A percentile compares a stretch with the other conserved stretches of the same genome.
Conservation (phyloP, 768 basidiomycete genomes). For the Hericium erinaceus region DNA sequence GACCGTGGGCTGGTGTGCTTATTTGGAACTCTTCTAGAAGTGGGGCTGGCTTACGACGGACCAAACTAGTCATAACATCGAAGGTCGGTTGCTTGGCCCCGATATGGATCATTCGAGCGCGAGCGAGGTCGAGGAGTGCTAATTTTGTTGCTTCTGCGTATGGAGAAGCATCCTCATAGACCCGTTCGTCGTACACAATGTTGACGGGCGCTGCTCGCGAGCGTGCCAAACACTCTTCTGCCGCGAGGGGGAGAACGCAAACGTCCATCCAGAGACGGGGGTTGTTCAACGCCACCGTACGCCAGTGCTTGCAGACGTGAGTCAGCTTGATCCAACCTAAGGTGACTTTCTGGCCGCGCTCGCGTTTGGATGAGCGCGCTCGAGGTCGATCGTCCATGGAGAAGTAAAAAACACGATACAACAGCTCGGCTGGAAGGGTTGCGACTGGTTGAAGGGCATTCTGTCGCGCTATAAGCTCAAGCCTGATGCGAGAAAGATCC, state of each 20-base stretch:
- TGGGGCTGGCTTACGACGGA: not conserved
- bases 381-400: not conserved
- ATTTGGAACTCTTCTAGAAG: too few relatives aligned
- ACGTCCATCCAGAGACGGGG: not conserved
- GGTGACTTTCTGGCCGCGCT: not conserved
- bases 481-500: not conserved
- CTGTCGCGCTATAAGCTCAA: not conserved
- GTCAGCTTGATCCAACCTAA: not conserved
- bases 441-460: not conserved
- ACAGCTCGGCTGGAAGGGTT: not conserved
- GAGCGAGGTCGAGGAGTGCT: not conserved
- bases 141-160: not conserved
- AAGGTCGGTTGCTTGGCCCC: not conserved
- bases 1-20: not conserved
- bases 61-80: not conserved
- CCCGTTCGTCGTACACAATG: not conserved
- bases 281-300: not conserved
- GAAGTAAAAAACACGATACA: not conserved
- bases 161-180: not conserved
- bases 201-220: not conserved
- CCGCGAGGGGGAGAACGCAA: not conserved
- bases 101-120: not conserved
- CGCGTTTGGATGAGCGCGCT: not conserved
- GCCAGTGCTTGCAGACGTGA: not conserved
- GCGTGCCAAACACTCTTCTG: not conserved